Evolutionary conservation across 208 protist species (phyloP).

Genomic region (Herpetomonas tarakana): DNA sequence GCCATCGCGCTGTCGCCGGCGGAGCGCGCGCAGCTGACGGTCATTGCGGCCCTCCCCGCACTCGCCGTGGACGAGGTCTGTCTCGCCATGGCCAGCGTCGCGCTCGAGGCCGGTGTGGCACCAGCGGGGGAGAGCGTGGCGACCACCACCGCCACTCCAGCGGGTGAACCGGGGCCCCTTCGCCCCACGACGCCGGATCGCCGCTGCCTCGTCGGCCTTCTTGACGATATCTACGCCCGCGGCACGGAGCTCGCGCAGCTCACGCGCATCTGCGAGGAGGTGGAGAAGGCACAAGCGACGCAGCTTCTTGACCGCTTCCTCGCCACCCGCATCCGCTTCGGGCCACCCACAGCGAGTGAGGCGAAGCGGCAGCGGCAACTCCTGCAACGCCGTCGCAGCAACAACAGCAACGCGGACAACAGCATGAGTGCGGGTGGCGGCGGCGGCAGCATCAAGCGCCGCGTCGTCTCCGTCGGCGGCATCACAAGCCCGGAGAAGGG

Average conservation of each 20-base stretch:
- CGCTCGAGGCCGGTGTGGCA: conserved; percentile 14
- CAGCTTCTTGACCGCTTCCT: conserved; percentile 57
- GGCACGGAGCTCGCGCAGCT: conserved; percentile 44
- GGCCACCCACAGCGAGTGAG: neutral
- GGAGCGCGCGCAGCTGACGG: conserved; percentile 58
- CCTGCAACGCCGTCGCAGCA: neutral
- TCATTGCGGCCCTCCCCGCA: conserved; percentile 60
- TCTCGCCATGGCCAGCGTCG: conserved; percentile 59
- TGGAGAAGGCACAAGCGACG: conserved; percentile 25
- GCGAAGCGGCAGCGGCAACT: neutral
- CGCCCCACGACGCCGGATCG: conserved; percentile 50
- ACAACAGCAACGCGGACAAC: neutral
- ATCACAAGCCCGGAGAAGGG: neutral
- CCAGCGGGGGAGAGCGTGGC: neutral
- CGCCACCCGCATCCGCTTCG: conserved; percentile 35
- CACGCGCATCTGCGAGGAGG: conserved; percentile 29
- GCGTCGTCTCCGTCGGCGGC: neutral
- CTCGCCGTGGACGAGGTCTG: conserved; percentile 75
- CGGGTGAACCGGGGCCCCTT: conserved; percentile 8
- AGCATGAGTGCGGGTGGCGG: too few relatives aligned
- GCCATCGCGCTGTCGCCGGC: conserved; percentile 34
- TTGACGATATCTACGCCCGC: conserved; percentile 28
- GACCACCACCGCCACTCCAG: neutral
- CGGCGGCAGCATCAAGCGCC: too few relatives aligned
- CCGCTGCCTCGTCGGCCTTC: conserved; percentile 25